These are phyloP conservation scores for Xylariaceae sp. DNA, from an alignment of 2,329 filamentous ascomycete species.

Conservation along the genomic window DNA sequence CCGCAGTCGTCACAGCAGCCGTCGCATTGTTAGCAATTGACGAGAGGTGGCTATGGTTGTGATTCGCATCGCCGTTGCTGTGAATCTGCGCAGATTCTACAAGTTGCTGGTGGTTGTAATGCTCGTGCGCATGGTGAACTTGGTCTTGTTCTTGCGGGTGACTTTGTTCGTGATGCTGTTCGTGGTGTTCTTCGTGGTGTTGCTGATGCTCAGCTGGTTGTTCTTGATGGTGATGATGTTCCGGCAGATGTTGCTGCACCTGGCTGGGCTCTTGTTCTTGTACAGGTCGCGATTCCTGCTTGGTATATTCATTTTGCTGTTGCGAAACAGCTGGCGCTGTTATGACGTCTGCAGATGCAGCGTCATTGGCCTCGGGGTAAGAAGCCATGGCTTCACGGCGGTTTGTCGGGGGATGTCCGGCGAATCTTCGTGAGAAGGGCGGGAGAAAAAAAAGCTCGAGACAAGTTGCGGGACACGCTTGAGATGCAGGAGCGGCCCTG, in stretches of 20 bases:
- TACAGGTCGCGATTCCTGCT: neutral
- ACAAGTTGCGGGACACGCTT: neutral
- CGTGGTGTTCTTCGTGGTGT: neutral
- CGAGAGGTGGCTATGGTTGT: neutral
- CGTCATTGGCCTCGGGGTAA: conserved; percentile 23
- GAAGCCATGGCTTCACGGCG: conserved; percentile 28
- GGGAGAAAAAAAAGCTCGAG: conserved; percentile 2
- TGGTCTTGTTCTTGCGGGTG: neutral
- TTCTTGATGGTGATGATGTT: neutral
- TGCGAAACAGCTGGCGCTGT: conserved; percentile 1
- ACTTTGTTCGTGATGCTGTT: neutral
- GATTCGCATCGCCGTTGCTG: neutral
- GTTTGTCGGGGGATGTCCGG: conserved; percentile 32
- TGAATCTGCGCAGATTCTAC: neutral
- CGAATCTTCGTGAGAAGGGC: conserved; percentile 31
- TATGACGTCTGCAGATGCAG: conserved; percentile 9
- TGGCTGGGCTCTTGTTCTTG: neutral
- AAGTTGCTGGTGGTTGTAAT: neutral
- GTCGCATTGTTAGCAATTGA: neutral
- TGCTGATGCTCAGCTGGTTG: neutral
- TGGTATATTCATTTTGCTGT: neutral
- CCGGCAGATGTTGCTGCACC: no score
- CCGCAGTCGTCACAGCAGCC: no score
- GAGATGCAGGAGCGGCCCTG: neutral
- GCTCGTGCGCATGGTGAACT: conserved; percentile 1